Evolutionary conservation across 345 rosid genomes (phyloP).

Genomic region (Rhodamnia argentea): DNA sequence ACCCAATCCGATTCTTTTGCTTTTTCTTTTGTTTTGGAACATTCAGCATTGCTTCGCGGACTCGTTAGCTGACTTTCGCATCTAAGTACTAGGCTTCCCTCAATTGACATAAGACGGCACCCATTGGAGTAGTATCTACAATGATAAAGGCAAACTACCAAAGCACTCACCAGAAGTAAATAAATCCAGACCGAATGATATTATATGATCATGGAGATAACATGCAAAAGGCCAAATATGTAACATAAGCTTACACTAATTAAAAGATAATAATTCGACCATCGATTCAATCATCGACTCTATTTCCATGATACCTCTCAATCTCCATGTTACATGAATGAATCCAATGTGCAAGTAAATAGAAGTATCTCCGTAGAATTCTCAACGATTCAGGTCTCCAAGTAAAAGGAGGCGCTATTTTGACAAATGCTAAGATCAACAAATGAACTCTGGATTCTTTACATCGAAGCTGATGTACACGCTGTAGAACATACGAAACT

Average conservation of each 20-base stretch:
- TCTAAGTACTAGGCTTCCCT: neutral
- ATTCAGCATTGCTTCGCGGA: neutral
- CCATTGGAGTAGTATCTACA: neutral
- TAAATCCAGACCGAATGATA: neutral
- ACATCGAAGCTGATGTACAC: neutral
- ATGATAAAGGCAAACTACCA: neutral
- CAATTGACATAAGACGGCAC: neutral
- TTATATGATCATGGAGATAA: neutral
- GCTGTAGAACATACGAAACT: neutral
- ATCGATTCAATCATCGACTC: neutral
- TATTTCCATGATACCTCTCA: neutral
- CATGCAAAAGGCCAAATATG: neutral
- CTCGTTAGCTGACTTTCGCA: neutral
- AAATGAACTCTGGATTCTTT: neutral
- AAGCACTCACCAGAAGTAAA: neutral
- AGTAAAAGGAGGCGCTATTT: neutral
- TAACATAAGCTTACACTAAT: neutral
- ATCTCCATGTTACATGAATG: neutral
- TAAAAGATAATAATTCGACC: neutral
- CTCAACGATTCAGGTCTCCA: neutral
- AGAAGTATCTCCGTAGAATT: neutral
- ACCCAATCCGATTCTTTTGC: neutral
- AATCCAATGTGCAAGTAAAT: neutral
- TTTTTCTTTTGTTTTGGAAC: neutral
- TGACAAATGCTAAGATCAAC: neutral